phyloP scores from a whole-genome alignment of 192 early-diverging fungal species.

The Podila verticillata region DNA sequence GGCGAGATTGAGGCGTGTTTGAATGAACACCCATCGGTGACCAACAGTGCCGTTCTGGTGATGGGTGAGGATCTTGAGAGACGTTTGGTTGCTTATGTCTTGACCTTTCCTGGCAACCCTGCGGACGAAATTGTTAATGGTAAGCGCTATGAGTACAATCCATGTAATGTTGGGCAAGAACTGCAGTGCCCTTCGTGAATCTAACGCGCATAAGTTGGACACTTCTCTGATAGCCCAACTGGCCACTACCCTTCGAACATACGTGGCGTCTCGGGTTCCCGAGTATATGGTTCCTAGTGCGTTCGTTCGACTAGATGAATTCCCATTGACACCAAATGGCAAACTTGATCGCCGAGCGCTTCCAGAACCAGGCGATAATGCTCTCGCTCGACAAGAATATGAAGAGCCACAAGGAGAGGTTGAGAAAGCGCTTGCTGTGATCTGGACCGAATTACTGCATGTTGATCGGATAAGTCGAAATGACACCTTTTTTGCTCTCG shows the following conservation, averaged over 20 bases:
- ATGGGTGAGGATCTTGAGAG: constrained; percentile 56
- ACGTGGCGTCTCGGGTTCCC: background rate
- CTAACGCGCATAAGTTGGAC: too few relatives aligned
- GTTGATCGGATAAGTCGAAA: too few relatives aligned
- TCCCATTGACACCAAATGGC: constrained; percentile 14
- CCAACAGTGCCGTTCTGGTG: constrained; percentile 28
- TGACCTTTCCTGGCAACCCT: background rate
- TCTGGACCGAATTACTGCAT: too few relatives aligned
- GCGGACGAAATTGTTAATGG: background rate
- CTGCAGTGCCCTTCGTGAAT: background rate
- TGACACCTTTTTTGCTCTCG: too few relatives aligned
- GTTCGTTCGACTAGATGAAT: constrained; percentile 7
- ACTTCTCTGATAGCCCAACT: background rate
- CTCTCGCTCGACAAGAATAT: too few relatives aligned
- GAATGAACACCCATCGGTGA: constrained; percentile 15
- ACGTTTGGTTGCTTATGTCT: constrained; percentile 68
- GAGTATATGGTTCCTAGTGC: constrained; percentile 8
- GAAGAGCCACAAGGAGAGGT: too few relatives aligned
- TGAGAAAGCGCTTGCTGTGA: too few relatives aligned
- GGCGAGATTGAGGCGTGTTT: constrained; percentile 40
- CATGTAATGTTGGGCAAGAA: background rate
- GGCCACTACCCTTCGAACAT: too few relatives aligned
- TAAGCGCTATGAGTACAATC: background rate
- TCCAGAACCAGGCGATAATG: constrained; percentile 38
- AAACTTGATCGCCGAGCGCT: constrained; percentile 39